These are phyloP conservation scores for Ceratobasidium sp. DNA, from an alignment of 1,284 basidiomycete species.

Conservation along the genomic window DNA sequence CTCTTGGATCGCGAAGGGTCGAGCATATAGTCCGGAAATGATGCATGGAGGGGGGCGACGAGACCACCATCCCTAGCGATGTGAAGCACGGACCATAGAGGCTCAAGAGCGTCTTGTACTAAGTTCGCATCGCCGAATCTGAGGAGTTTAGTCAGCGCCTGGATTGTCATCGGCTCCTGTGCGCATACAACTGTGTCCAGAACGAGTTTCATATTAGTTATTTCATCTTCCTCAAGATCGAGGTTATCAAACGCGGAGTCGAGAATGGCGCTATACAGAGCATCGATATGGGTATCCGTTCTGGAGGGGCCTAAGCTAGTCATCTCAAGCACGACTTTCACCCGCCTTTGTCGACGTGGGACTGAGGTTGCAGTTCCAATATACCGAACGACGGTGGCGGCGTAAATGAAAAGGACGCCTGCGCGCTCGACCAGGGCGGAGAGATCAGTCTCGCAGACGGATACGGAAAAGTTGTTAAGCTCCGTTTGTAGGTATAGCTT, in stretches of 20 bases:
- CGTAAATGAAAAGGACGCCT: conserved; percentile 25
- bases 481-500: conserved; percentile 4
- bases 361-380: no score
- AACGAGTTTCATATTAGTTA: neutral
- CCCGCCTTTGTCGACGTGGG: neutral
- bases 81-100: neutral
- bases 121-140: no score
- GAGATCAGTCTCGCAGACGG: neutral
- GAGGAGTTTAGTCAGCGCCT: no score
- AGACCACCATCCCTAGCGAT: neutral
- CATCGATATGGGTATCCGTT: neutral
- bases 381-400: conserved; percentile 14
- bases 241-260: neutral
- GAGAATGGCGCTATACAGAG: conserved; percentile 4
- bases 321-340: neutral
- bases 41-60: neutral
- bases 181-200: conserved; percentile 12
- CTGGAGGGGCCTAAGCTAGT: neutral
- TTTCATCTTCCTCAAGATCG: neutral
- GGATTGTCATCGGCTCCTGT: conserved; percentile 14
- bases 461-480: neutral
- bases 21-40: neutral
- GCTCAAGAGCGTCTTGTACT: neutral
- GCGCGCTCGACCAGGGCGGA: neutral
- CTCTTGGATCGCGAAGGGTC: neutral